Percentiles rank a stretch among this genome's conserved stretches.
Conservation (phyloP, 2,329 filamentous ascomycete genomes). For the Talaromyces marneffei region DNA sequence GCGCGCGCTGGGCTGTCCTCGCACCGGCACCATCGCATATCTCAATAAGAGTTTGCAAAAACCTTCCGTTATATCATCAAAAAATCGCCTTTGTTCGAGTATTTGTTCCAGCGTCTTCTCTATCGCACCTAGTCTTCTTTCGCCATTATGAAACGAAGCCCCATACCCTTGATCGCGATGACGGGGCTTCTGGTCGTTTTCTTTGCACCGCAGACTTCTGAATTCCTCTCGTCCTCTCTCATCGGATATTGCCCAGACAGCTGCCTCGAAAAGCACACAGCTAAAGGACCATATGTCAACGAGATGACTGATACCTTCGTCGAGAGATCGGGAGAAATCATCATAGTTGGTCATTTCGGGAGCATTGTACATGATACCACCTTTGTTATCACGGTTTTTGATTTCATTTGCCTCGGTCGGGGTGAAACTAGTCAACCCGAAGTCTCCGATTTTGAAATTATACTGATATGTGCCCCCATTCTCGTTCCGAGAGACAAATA, state of each 20-base stretch:
- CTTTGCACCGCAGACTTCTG: not conserved
- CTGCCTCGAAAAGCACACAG: not conserved
- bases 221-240: not conserved
- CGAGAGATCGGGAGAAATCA: not conserved
- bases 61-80: not conserved
- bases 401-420: not conserved
- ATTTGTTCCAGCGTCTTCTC: not conserved
- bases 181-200: not conserved
- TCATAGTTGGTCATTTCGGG: conserved; percentile 4
- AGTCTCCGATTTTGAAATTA: not conserved
- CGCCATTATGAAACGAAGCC: not conserved
- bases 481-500: not conserved
- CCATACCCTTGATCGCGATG: not conserved
- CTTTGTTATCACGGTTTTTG: not conserved
- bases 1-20: not conserved
- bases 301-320: not conserved
- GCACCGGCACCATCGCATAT: not conserved
- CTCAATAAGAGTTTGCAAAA: not conserved
- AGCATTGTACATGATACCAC: conserved; percentile 1
- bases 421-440: not conserved
- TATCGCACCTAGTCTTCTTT: not conserved
- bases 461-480: not conserved
- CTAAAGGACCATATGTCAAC: not conserved
- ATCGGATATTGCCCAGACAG: not conserved
- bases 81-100: not conserved